Percentiles rank a stretch among this genome's conserved stretches.
phyloP scores from a whole-genome alignment of 192 early-diverging fungal species.

The Jimgerdemannia flammicorona region DNA sequence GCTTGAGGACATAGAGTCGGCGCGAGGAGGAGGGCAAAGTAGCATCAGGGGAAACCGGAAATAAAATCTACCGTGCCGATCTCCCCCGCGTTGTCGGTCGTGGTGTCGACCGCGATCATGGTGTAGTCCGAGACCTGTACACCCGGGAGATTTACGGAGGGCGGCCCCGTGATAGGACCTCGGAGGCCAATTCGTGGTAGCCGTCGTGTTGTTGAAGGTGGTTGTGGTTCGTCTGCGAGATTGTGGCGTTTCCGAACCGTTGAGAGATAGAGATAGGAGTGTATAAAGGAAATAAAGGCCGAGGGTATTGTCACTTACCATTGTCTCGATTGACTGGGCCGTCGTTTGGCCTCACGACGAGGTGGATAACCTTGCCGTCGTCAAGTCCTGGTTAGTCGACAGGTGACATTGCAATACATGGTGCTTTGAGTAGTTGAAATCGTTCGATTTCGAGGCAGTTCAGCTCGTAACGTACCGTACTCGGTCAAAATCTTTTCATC shows the following conservation, averaged over 20 bases:
- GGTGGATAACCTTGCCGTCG: slow-evolving; percentile 46
- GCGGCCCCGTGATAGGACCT: no score
- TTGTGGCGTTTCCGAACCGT: not conserved
- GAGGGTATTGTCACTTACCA: slow-evolving; percentile 17
- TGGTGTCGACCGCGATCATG: not conserved
- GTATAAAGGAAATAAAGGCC: no score
- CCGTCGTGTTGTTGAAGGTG: not conserved
- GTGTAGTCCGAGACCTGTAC: not conserved
- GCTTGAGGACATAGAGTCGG: not conserved
- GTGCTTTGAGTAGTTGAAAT: no score
- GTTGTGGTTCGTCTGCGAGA: not conserved
- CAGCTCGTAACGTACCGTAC: slow-evolving; percentile 31
- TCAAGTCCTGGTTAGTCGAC: slow-evolving; percentile 20
- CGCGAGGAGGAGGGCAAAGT: not conserved
- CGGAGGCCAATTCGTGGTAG: not conserved
- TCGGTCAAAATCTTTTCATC: slow-evolving; percentile 39
- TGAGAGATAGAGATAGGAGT: no score
- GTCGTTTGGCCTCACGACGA: slow-evolving; percentile 45
- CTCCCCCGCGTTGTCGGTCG: not conserved
- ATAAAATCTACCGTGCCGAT: not conserved
- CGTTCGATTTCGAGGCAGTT: no score
- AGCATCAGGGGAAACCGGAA: no score
- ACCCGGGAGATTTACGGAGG: not conserved
- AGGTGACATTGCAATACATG: no score
- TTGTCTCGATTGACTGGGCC: slow-evolving; percentile 39